phyloP scores from a whole-genome alignment of 352 stramenopile genomes.

The Phytopythium boreale region DNA sequence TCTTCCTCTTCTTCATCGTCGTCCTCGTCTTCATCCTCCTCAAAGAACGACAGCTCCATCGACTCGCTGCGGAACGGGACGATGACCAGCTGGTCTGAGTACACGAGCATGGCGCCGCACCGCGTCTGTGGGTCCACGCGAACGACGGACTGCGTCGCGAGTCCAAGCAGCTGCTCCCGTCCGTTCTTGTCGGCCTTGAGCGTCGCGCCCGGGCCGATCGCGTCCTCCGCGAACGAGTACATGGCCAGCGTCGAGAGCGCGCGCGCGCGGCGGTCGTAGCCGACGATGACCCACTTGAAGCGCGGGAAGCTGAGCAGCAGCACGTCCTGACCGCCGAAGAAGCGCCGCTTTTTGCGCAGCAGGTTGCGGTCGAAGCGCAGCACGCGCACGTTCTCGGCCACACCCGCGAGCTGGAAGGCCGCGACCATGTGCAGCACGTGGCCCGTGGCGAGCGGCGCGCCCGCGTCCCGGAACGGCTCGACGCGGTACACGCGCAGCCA shows the following conservation, averaged over 20 bases:
- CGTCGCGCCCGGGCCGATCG: conserved; percentile 74
- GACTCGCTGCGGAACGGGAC: conserved; percentile 79
- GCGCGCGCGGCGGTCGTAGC: conserved; percentile 53
- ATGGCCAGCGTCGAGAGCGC: conserved; percentile 67
- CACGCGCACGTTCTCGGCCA: conserved; percentile 69
- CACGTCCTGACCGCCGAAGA: conserved; percentile 67
- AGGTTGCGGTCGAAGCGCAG: conserved; percentile 64
- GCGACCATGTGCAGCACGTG: conserved; percentile 72
- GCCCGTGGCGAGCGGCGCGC: conserved; percentile 24
- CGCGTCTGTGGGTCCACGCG: conserved; percentile 73
- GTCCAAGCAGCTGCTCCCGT: conserved; percentile 66
- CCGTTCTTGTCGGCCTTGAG: conserved; percentile 80
- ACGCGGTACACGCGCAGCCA: conserved; percentile 79
- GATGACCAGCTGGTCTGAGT: conserved; percentile 78
- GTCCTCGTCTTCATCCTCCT: conserved; percentile 73
- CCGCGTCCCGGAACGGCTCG: conserved; percentile 42
- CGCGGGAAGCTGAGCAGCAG: conserved; percentile 70
- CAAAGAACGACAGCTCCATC: conserved; percentile 76
- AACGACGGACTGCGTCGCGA: conserved; percentile 45
- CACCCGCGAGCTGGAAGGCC: conserved; percentile 68
- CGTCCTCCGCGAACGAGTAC: conserved; percentile 79
- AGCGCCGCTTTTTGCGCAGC: conserved; percentile 67
- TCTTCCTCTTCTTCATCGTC: conserved; percentile 65
- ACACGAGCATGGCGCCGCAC: conserved; percentile 81
- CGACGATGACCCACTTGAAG: conserved; percentile 83